Evolutionary conservation across 495 filamentous ascomycete genomes (phyloP).

Genomic region (Xanthoparmelia taractica): DNA sequence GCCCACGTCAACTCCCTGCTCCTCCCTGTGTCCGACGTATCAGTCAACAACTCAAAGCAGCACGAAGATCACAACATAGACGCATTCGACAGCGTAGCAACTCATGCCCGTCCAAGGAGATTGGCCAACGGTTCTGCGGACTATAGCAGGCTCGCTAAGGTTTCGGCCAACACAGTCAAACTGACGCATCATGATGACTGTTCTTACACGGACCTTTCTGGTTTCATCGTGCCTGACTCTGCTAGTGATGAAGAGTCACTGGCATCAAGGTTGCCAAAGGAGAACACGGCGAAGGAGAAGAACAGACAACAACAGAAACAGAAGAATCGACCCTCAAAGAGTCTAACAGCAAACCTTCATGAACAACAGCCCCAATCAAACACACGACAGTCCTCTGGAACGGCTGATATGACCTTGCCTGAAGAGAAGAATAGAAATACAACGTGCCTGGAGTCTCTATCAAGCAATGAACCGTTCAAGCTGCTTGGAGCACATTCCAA

Average conservation of each 20-base stretch:
- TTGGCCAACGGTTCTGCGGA: slow-evolving; percentile 12
- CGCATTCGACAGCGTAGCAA: not conserved
- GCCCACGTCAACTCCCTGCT: slow-evolving; percentile 36
- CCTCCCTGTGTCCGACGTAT: slow-evolving; percentile 25
- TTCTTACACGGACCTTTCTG: slow-evolving; percentile 26
- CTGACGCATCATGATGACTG: slow-evolving; percentile 15
- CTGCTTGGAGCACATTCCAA: not conserved
- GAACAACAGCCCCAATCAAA: not conserved
- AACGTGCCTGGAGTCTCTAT: not conserved
- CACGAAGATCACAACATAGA: slow-evolving; percentile 2
- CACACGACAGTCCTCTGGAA: not conserved
- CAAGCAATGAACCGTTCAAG: too few species aligned
- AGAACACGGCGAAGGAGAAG: too few species aligned
- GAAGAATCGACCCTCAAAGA: not conserved
- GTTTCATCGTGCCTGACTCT: slow-evolving; percentile 32
- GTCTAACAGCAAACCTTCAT: not conserved
- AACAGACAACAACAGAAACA: too few species aligned
- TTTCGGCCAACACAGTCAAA: not conserved
- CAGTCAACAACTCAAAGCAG: not conserved
- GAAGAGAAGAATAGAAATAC: not conserved
- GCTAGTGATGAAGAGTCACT: slow-evolving; percentile 13
- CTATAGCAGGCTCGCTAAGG: slow-evolving; percentile 11
- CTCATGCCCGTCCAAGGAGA: slow-evolving; percentile 13
- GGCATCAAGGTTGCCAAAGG: not conserved
- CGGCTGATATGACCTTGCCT: not conserved